Base-by-base conservation (phyloP, 2,329 filamentous ascomycete species). In the Ophiosphaerella herpotricha region DNA sequence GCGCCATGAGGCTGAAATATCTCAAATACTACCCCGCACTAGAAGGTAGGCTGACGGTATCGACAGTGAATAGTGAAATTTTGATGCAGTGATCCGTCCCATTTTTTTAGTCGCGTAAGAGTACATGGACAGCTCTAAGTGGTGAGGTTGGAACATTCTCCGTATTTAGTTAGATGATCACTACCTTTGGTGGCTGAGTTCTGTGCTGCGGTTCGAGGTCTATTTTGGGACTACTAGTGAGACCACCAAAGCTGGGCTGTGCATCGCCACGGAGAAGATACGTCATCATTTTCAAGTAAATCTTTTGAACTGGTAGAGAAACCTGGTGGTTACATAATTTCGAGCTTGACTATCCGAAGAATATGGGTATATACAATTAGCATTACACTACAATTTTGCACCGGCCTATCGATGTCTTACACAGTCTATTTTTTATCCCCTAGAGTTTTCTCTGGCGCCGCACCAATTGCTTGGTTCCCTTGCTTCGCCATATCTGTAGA, bases 401-500 rank as follows among this genome's bases (percentile, higher is more conserved):
- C 11, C 16, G 23, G 13, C 9, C 12, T 4, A n/a, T 41, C 13
- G 3, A 32, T 16, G 7, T 16, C 34, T 18, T 16, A 36, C 34
- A 36, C n/a, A 36, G 34, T 14, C 18, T 38, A 48, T 4, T 43
- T 34, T 34, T 39, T 43, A 34, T 33, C 33, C 31, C 24, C 34
- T n/a, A 32, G 13, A 4, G 4, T 5, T 26, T 47, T 42, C 9
- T 53, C 59, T 14, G 48, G 52, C 29, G 51, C 48, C 5, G 56
- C 43, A 18, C 55, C 58, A 4, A 55, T 18, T 29, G 54, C 56
- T 47, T 52, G 45, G 21, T 49, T 43, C 8, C 43, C 24, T 29
- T 40, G 48, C 24, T 55, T 57, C n/a, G 48, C 52, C 35, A 43
- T 29, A 37, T 62, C 54, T 31, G 23, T 39, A 1, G 45, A 24